Percentiles rank a stretch among this genome's conserved stretches.
These are phyloP conservation scores for Rosa persica DNA, from an alignment of 306 rosid genomes.

Conservation along the genomic window DNA sequence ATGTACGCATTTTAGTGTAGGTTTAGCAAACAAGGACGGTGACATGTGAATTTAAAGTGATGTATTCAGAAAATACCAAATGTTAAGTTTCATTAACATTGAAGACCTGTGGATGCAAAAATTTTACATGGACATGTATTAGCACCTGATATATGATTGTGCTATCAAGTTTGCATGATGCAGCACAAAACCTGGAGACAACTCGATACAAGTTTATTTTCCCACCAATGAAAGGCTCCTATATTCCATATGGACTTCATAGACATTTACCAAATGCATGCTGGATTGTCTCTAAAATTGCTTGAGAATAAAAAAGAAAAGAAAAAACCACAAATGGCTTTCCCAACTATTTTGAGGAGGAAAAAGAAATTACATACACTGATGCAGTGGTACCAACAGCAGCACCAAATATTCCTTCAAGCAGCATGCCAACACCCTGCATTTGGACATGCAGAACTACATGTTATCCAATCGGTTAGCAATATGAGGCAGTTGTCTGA, in stretches of 20 bases:
- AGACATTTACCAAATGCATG: background rate
- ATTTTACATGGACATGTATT: background rate
- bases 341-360: constrained; percentile 1
- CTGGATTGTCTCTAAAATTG: background rate
- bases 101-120: background rate
- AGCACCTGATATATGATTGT: background rate
- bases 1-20: background rate
- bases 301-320: background rate
- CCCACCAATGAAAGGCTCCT: background rate
- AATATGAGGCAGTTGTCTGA: constrained; percentile 13
- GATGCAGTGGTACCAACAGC: constrained; percentile 82
- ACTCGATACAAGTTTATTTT: too few species aligned
- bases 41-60: background rate
- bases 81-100: background rate
- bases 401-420: constrained; percentile 84
- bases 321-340: background rate
- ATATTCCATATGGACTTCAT: background rate
- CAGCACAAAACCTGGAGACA: too few species aligned
- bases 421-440: constrained; percentile 77
- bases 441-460: constrained; percentile 25
- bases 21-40: background rate
- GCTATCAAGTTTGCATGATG: too few species aligned
- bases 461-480: constrained; percentile 5
- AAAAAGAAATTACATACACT: constrained; percentile 64
- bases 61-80: background rate